phyloP scores from a whole-genome alignment of 345 rosid species.

The Melaleuca quinquenervia region DNA sequence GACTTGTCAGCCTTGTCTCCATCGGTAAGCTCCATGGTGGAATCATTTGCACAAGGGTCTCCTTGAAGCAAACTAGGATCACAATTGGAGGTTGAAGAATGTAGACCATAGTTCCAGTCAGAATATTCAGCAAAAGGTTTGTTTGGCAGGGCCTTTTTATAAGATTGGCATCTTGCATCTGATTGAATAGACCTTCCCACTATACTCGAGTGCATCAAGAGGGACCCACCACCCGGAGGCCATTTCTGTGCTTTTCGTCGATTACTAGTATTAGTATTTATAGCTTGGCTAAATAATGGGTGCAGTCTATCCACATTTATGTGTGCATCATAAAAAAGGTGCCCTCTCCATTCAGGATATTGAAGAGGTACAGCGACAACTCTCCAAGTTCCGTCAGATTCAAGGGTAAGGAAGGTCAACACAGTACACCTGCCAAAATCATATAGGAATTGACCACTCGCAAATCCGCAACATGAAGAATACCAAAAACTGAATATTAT shows the following conservation, averaged over 20 bases:
- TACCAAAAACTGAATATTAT: background rate
- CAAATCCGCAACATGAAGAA: background rate
- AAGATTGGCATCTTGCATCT: slow-evolving; percentile 10
- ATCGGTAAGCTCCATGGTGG: slow-evolving; percentile 2
- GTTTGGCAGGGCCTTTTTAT: slow-evolving; percentile 5
- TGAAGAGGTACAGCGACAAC: slow-evolving; percentile 18
- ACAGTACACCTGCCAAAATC: slow-evolving; percentile 11
- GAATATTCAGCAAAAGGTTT: background rate
- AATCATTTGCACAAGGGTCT: slow-evolving; percentile 8
- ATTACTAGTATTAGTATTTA: background rate
- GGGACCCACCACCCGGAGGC: slow-evolving; percentile 5
- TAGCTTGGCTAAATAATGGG: slow-evolving; percentile 3
- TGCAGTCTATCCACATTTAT: slow-evolving; percentile 18
- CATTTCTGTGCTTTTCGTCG: slow-evolving; percentile 1
- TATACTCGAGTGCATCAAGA: slow-evolving; percentile 3
- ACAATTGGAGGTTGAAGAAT: slow-evolving; percentile 2
- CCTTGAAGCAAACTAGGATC: slow-evolving; percentile 7
- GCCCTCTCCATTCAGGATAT: slow-evolving; percentile 15
- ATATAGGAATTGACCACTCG: background rate
- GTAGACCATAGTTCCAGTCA: slow-evolving; percentile 2
- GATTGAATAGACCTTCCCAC: slow-evolving; percentile 14
- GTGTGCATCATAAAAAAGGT: slow-evolving; percentile 9
- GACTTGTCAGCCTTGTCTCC: slow-evolving; percentile 7
- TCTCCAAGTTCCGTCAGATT: slow-evolving; percentile 21
- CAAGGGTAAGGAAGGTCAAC: slow-evolving; percentile 16